These are phyloP conservation scores for Chenopodium berlandieri DNA, from an alignment of 148 eudicot genomes.

Conservation along the genomic window DNA sequence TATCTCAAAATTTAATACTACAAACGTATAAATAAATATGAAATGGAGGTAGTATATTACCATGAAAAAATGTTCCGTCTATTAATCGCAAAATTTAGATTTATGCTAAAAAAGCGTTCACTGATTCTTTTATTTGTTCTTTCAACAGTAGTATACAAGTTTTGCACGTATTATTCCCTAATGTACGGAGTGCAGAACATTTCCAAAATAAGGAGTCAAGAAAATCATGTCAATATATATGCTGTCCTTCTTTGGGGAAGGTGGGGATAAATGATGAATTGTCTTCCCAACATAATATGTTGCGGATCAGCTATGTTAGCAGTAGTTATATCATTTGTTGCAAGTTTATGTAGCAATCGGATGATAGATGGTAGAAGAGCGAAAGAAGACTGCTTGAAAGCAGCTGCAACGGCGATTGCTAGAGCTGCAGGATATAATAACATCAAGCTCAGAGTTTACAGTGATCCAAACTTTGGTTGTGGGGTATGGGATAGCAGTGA, in stretches of 20 bases:
- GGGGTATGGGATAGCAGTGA: conserved; percentile 3
- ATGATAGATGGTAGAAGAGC: conserved; percentile 2
- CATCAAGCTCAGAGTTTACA: conserved; percentile 23
- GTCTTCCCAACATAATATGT: conserved; percentile 21
- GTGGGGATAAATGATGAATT: conserved; percentile 7
- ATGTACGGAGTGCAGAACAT: not conserved
- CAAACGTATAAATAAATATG: no score
- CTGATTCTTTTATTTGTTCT: not conserved
- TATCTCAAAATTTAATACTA: no score
- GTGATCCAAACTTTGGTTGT: conserved; percentile 21
- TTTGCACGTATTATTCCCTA: not conserved
- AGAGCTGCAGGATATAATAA: conserved; percentile 27
- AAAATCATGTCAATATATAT: not conserved
- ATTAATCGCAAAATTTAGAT: not conserved
- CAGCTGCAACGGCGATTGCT: conserved; percentile 15
- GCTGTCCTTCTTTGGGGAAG: not conserved
- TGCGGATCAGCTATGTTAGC: conserved; percentile 21
- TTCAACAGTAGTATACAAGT: not conserved
- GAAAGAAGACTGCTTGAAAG: not conserved
- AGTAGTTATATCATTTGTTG: conserved; percentile 18
- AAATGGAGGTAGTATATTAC: no score
- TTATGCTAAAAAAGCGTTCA: no score
- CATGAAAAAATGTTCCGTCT: no score
- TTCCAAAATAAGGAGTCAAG: not conserved
- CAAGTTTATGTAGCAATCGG: conserved; percentile 19